These are phyloP conservation scores for Yarrowia hollandica DNA, from an alignment of 805 yeast species.

Conservation along the genomic window DNA sequence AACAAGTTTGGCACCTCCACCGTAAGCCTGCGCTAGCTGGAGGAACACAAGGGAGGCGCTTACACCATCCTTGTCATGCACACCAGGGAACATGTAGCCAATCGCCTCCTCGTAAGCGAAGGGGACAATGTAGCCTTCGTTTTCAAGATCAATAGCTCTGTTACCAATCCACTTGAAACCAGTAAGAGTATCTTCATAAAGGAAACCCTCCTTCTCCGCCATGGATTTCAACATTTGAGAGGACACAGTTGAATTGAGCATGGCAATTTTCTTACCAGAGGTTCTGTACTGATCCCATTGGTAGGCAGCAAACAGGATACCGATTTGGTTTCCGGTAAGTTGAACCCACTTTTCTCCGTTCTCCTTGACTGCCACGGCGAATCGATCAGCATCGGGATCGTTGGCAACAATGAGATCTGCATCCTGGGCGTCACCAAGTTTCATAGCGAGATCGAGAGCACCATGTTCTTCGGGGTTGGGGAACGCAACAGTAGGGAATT, in stretches of 20 bases:
- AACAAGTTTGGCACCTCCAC: conserved; percentile 44
- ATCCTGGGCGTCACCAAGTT: conserved; percentile 54
- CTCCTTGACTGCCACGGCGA: conserved; percentile 69
- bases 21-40: conserved; percentile 53
- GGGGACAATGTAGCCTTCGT: conserved; percentile 67
- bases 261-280: conserved; percentile 45
- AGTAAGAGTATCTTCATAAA: conserved; percentile 78
- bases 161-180: conserved; percentile 99
- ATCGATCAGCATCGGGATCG: conserved; percentile 97
- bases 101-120: conserved; percentile 96
- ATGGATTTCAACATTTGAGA: conserved; percentile 73
- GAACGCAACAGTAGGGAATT: conserved; percentile 78
- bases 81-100: conserved; percentile 84
- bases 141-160: conserved; percentile 69
- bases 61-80: conserved; percentile 92
- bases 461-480: conserved; percentile 98
- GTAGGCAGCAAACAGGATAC: conserved; percentile 75
- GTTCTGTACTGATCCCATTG: conserved; percentile 32
- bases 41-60: conserved; percentile 75
- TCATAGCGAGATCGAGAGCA: conserved; percentile 73
- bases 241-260: conserved; percentile 89
- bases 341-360: conserved; percentile 61
- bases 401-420: conserved; percentile 71
- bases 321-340: conserved; percentile 88
- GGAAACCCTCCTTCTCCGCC: conserved; percentile 62